Base-by-base conservation (phyloP, 345 rosid species). In the Eucalyptus erythrocorys region DNA sequence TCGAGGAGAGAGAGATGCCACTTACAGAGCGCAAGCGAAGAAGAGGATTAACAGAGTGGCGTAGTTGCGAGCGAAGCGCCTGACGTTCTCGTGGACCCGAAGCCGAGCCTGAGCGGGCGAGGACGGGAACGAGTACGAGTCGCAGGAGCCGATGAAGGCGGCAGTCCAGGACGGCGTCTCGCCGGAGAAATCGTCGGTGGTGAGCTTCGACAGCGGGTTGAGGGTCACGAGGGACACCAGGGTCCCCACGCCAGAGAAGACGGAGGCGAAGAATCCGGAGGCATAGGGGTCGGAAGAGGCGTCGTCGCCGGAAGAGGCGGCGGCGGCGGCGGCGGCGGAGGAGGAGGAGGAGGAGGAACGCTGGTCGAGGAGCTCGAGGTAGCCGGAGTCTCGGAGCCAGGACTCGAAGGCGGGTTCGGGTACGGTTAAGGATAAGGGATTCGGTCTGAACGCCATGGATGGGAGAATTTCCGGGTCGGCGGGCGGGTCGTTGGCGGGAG, bases 381-480 rank as follows among this genome's bases (percentile, higher is more conserved):
- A 96, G 95, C 99, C 99, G 91, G 98, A 95, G 90, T 96, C 99
- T 6, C 99, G 98, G 90, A 93, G 97, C 97, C 99, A 98, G 48
- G 98, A 93, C 85, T 98, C 98, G 93, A 98, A 95, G 85, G 95
- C 94, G 13, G 96, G 92, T 90, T 98, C 98, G 1, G 98, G 95
- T 6, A 96, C 94, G 94, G 94, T 94, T 8, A 96, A 94, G 27
- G 99, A 94, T 32, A 97, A 91, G 22, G 98, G 99, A 88, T 95
- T 92, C 19, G 95, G 42, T 30, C 91, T 32, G 90, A 95, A 95
- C 3, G 89, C 93, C 91, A 91, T 93, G 49, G 66, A 61, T 0
- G 68, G n/a, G 6, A 37, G 47, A 50, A 22, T 37, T 43, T 86
- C 7, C 40, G 27, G 87, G 87, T 32, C 21, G 53, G 82, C 81